Evolutionary conservation across 2,329 filamentous ascomycete genomes (phyloP).

Genomic region (Parafenestella ontariensis): DNA sequence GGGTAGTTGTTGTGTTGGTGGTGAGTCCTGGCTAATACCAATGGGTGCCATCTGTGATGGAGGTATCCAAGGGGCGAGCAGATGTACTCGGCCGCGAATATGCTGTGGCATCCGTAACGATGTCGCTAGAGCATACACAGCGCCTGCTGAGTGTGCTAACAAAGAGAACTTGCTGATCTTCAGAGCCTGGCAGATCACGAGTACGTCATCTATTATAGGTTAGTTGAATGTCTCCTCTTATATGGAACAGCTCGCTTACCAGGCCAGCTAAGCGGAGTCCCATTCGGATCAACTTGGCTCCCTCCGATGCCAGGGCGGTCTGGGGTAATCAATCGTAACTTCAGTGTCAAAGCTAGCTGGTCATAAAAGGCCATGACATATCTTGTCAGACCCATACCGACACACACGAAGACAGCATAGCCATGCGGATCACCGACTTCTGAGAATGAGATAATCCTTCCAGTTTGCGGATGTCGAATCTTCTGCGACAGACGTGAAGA

Average conservation of each 20-base stretch:
- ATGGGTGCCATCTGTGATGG: slow-evolving; percentile 65
- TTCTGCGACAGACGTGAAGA: slow-evolving; percentile 87
- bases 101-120: slow-evolving; percentile 95
- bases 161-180: slow-evolving; percentile 97
- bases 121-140: slow-evolving; percentile 96
- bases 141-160: slow-evolving; percentile 92
- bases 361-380: slow-evolving; percentile 98
- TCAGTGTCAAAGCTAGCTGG: slow-evolving; percentile 87
- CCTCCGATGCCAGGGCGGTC: slow-evolving; percentile 94
- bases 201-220: slow-evolving; percentile 72
- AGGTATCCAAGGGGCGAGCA: slow-evolving; percentile 96
- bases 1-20: slow-evolving; percentile 85
- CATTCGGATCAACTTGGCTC: slow-evolving; percentile 83
- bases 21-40: slow-evolving; percentile 72
- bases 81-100: slow-evolving; percentile 90
- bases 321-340: slow-evolving; percentile 87
- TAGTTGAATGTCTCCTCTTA: slow-evolving; percentile 50
- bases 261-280: slow-evolving; percentile 91
- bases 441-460: slow-evolving; percentile 90
- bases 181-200: slow-evolving; percentile 88
- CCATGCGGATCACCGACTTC: slow-evolving; percentile 94
- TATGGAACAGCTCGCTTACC: slow-evolving; percentile 61
- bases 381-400: slow-evolving; percentile 95
- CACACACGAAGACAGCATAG: slow-evolving; percentile 92
- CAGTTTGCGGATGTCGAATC: slow-evolving; percentile 83